Conservation (phyloP, 2,329 filamentous ascomycete species). For the Fusarium graminum region DNA sequence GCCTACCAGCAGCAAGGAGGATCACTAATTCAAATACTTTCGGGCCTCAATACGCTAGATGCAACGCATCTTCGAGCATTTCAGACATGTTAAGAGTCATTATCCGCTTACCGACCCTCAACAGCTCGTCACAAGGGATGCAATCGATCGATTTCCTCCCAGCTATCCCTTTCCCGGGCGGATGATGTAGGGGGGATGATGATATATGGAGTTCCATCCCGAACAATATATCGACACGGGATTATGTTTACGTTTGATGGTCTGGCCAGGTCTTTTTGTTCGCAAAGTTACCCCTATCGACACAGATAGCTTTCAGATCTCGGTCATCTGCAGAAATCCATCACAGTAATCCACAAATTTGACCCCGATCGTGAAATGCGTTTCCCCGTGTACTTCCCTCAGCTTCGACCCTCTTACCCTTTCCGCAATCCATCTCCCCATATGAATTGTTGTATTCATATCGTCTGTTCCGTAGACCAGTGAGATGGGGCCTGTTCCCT, state of each 20-base stretch:
- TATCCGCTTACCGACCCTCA: too few relatives aligned
- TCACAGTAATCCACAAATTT: background rate
- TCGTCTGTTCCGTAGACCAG: background rate
- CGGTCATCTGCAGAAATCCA: background rate
- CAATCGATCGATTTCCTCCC: too few relatives aligned
- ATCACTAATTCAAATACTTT: background rate
- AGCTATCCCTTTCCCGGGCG: too few relatives aligned
- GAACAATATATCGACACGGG: too few relatives aligned
- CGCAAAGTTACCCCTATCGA: background rate
- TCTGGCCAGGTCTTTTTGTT: too few relatives aligned
- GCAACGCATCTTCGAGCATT: rapidly evolving
- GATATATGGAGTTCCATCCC: too few relatives aligned
- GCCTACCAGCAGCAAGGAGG: background rate
- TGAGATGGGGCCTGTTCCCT: background rate
- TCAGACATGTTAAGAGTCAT: background rate
- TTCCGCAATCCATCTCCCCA: background rate
- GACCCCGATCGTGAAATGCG: background rate
- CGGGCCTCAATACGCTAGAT: too few relatives aligned
- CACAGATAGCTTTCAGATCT: background rate
- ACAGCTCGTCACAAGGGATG: too few relatives aligned
- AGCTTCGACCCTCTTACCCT: background rate
- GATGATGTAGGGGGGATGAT: too few relatives aligned
- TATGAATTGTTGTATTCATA: background rate
- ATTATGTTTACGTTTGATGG: background rate
- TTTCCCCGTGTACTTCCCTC: background rate